Base-by-base conservation (phyloP, 1,284 basidiomycete genomes). In the Ustilago xerochloae region DNA sequence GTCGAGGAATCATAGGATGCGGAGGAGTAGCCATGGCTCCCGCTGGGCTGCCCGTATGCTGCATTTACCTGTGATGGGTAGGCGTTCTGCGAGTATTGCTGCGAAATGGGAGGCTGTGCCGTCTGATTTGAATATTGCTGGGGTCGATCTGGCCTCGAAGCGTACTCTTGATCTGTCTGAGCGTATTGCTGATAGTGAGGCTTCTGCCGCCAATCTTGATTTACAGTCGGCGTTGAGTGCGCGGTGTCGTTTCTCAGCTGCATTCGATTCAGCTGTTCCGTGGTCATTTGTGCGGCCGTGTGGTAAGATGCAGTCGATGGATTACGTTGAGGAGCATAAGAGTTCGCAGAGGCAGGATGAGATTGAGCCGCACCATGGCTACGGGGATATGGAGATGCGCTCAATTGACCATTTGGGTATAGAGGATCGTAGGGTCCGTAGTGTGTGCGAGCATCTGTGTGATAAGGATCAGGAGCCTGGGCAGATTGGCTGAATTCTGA, bases 401-500 rank as follows among this genome's bases (percentile, higher is more conserved):
- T 20, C n/a, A 53, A 16, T 1, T 49, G 49, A 10, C 54, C 49
- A 33, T 64, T 61, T 18, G 62, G 57, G n/a, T 48, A 63, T 29
- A 55, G 63, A 47, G 69, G 69, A n/a, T 72, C 69, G 20, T 72
- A 72, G 7, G 69, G 47, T 0, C 60, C 59, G 28, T 72, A 67
- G 18, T 63, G 55, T 0, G 63, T 55, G 30, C 56, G 60, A 32
- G 60, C 47, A 12, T 48, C 54, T 7, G 49, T 15, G 30, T 51
- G 36, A 28, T 66, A 63, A 1, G 56, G 60, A 35, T 67, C 56
- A 22, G 63, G 45, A 12, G 52, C 10, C 24, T 53, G 63, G 15
- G 2, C 30, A 13, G 26, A 29, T 38, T 33, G 24, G 4, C 16
- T 22, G 28, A 46, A 35, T 28, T 41, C 33, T 24, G 41, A n/a